Evolutionary conservation across 169 alveolate species (phyloP), one percentile per base, ranked within the genome.

Genomic region (Eimeria acervulina): DNA sequence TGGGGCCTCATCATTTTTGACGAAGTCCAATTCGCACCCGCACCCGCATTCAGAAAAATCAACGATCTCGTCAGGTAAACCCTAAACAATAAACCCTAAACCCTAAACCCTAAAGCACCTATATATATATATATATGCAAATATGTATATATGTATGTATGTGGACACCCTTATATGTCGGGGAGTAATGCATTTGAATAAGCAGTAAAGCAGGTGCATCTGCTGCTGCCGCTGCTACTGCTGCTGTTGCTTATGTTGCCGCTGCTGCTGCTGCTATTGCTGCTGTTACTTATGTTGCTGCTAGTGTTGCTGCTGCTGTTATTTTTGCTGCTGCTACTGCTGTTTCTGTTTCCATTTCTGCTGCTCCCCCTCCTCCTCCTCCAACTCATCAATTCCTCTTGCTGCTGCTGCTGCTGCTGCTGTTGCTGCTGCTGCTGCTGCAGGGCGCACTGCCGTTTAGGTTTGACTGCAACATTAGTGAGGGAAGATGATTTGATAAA

Each of bases 11-110:
- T 99, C 90, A 98, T 99, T 26, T 97, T 99, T 74, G 99, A 99
- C 97, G 99, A 99, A 97, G 99, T 99, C 31, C 99, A 99, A 95
- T 99, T 99, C 89, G 99, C 99, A 28, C 99, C 99, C 13, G 99
- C 99, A 31, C 99, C 99, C 15, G 98, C 99, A 66, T 99, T 99
- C 97, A 97, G 99, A 70, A 95, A 98, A 66, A 97, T 99, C 90
- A 97, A 98, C 52, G 98, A 97, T 47, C 97, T 96, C 66, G 98
- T 98, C 59, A 98, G 93, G 96, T 76, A 51, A 51, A 51, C 59
- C 59, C 59, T 51, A 10, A n/a, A n/a, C n/a, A n/a, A 51, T 51
- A 51, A 51, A 51, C 59, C 59, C 59, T 51, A n/a, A n/a, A n/a
- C n/a, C 59, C 21, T 51, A 51, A 51, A 51, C 0, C 59, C 2